Evolutionary conservation across 139 green algal genomes (phyloP).

Genomic region (Tetradesmus lagerheimii): DNA sequence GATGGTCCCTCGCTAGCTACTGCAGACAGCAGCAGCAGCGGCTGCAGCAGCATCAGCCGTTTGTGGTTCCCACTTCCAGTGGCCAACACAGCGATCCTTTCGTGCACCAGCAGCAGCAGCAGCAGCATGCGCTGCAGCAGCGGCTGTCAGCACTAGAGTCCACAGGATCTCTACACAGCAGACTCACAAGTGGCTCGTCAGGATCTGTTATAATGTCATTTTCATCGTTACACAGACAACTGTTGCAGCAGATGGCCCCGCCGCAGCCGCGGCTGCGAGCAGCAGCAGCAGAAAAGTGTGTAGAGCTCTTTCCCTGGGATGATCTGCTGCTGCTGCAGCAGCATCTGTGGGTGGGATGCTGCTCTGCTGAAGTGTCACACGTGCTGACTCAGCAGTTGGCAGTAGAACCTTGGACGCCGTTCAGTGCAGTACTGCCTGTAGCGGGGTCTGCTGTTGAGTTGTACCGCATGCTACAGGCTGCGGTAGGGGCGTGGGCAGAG

Average conservation of each 20-base stretch:
- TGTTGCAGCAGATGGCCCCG: background rate
- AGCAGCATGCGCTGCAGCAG: background rate
- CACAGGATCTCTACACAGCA: background rate
- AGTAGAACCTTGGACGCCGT: background rate
- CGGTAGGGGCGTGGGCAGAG: background rate
- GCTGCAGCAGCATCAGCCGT: background rate
- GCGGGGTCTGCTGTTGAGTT: background rate
- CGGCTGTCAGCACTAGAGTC: background rate
- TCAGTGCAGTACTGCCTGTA: background rate
- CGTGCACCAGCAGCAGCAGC: conserved; percentile 3
- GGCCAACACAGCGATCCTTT: background rate
- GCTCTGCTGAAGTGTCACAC: background rate
- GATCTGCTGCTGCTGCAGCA: conserved; percentile 16
- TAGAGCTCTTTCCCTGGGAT: background rate
- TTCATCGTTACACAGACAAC: background rate
- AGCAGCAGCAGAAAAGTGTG: background rate
- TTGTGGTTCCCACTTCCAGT: background rate
- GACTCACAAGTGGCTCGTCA: background rate
- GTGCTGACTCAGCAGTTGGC: background rate
- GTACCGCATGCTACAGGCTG: conserved; percentile 12
- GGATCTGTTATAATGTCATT: background rate
- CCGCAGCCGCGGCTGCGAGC: conserved; percentile 8
- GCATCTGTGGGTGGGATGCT: background rate
- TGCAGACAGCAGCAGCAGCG: background rate
- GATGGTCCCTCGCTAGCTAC: background rate